Evolutionary conservation across 768 basidiomycete genomes (phyloP).

Genomic region (Melanogaster broomeanus): DNA sequence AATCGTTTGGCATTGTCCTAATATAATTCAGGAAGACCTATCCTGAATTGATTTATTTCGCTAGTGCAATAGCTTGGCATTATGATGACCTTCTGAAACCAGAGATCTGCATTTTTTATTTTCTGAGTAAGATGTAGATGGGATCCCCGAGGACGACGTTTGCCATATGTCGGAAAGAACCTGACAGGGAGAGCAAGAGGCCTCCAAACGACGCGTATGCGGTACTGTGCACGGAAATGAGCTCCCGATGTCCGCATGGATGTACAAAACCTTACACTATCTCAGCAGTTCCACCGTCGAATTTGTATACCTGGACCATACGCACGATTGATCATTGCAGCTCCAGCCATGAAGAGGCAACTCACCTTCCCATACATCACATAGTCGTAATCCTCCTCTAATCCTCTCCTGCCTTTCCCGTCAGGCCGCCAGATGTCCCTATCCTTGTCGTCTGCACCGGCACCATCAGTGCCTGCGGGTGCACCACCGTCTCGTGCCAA

Average conservation of each 20-base stretch:
- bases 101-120: slow-evolving; percentile 39
- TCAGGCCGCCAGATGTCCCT: slow-evolving; percentile 84
- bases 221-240: slow-evolving; percentile 53
- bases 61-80: too few relatives aligned
- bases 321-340: slow-evolving; percentile 10
- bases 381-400: slow-evolving; percentile 97
- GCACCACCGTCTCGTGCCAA: slow-evolving; percentile 56
- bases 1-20: not conserved
- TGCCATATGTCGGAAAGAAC: slow-evolving; percentile 89
- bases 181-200: slow-evolving; percentile 89
- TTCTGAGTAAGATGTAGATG: slow-evolving; percentile 85
- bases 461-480: slow-evolving; percentile 48
- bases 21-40: too few relatives aligned
- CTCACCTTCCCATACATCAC: slow-evolving; percentile 97
- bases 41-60: too few relatives aligned
- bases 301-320: slow-evolving; percentile 82
- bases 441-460: slow-evolving; percentile 68
- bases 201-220: slow-evolving; percentile 98
- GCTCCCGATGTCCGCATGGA: not conserved
- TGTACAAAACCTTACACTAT: slow-evolving; percentile 65
- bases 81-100: not conserved
- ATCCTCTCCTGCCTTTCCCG: slow-evolving; percentile 72
- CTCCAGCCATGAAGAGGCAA: not conserved
- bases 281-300: slow-evolving; percentile 83
- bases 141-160: slow-evolving; percentile 92